Percentiles rank a stretch among this genome's conserved stretches.
phyloP scores from a whole-genome alignment of 2,329 filamentous ascomycete genomes.

The Colletotrichum acutatum region DNA sequence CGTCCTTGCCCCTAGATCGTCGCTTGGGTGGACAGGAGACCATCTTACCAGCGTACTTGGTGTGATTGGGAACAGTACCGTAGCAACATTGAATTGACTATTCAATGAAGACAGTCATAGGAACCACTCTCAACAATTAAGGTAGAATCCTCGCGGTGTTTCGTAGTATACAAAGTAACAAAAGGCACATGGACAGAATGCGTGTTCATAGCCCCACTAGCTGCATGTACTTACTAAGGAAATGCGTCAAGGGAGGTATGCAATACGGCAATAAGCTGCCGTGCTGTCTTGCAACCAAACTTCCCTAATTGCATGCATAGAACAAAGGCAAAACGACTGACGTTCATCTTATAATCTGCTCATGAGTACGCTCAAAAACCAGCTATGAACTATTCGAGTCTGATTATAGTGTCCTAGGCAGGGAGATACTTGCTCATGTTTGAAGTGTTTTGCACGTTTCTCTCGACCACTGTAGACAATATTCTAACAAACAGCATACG shows the following conservation, averaged over 20 bases:
- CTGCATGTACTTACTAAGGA: background rate
- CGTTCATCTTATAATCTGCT: too few relatives aligned
- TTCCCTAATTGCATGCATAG: too few relatives aligned
- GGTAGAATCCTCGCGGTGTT: background rate
- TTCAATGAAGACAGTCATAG: background rate
- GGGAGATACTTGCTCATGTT: too few relatives aligned
- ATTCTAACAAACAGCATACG: background rate
- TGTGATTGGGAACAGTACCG: background rate
- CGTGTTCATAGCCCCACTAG: background rate
- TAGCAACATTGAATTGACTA: background rate
- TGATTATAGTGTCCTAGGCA: too few relatives aligned
- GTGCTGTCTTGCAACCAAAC: background rate
- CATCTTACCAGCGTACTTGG: background rate
- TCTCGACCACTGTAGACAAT: too few relatives aligned
- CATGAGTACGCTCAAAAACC: too few relatives aligned
- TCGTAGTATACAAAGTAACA: background rate
- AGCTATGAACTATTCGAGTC: fast-evolving
- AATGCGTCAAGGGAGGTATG: background rate
- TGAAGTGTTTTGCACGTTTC: too few relatives aligned
- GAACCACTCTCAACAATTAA: background rate
- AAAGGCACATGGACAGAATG: background rate
- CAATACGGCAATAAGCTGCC: background rate
- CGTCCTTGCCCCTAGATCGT: background rate
- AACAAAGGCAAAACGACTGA: too few relatives aligned
- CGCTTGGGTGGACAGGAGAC: background rate